Conservation (phyloP, 2,329 filamentous ascomycete genomes). For the Ceratocystis ficicola region DNA sequence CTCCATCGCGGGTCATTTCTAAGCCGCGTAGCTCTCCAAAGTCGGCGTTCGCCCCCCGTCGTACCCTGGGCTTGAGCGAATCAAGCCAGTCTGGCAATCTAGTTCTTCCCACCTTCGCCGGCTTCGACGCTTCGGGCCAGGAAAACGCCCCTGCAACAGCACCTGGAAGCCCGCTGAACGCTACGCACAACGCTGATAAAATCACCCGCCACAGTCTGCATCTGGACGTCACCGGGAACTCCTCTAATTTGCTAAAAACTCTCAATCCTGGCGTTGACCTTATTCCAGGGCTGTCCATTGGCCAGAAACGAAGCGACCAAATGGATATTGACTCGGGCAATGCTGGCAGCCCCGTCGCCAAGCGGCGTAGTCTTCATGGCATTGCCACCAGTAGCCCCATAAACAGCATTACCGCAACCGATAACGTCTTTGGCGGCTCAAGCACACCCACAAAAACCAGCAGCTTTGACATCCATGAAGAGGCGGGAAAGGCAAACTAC, state of each 20-base stretch:
- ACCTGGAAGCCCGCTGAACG: constrained; percentile 31
- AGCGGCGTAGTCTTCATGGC: constrained; percentile 77
- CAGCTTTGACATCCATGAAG: constrained; percentile 30
- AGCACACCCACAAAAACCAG: constrained; percentile 16
- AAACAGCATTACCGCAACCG: constrained; percentile 34
- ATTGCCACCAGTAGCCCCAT: constrained; percentile 34
- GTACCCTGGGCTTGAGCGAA: constrained; percentile 49
- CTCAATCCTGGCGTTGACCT: constrained; percentile 16
- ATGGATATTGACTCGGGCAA: constrained; percentile 76
- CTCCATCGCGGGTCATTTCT: constrained; percentile 43
- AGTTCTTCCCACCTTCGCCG: constrained; percentile 31
- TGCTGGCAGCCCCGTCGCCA: constrained; percentile 75
- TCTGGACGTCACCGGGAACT: constrained; percentile 27
- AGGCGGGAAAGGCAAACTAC: constrained; percentile 36
- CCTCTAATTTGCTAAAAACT: constrained; percentile 9
- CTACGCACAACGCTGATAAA: constrained; percentile 39
- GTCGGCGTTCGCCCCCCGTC: constrained; percentile 58
- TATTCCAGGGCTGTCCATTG: constrained; percentile 19
- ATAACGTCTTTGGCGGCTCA: constrained; percentile 56
- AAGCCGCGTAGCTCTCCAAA: constrained; percentile 61
- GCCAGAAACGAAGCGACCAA: constrained; percentile 67
- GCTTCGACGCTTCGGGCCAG: constrained; percentile 28
- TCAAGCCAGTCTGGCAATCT: constrained; percentile 61
- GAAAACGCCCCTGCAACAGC: constrained; percentile 31
- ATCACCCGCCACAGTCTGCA: constrained; percentile 43